Conservation (phyloP, 2,329 filamentous ascomycete genomes). For the Xylariaceae sp. region DNA sequence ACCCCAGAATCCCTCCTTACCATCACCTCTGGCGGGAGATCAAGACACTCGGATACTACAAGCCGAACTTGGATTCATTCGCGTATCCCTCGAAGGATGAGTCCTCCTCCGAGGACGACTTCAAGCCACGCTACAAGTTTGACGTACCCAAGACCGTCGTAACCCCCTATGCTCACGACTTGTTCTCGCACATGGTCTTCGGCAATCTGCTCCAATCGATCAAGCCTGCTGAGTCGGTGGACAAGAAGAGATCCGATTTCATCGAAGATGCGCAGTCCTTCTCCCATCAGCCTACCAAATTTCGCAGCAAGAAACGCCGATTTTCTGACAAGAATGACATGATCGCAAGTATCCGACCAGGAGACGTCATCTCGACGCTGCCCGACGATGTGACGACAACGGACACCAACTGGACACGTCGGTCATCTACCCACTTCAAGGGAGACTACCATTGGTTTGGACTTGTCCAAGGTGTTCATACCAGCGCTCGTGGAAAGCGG, state of each 20-base stretch:
- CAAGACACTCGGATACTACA: constrained; percentile 35
- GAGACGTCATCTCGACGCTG: constrained; percentile 46
- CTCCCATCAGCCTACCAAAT: not conserved
- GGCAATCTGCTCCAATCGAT: constrained; percentile 43
- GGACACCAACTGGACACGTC: constrained; percentile 52
- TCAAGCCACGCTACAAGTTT: not conserved
- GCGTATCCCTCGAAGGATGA: constrained; percentile 6
- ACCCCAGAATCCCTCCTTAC: constrained; percentile 23
- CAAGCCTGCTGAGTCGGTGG: constrained; percentile 26
- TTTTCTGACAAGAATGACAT: constrained; percentile 18
- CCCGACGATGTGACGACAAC: constrained; percentile 44
- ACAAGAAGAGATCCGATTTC: constrained; percentile 30
- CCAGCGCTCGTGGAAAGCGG: constrained; percentile 31
- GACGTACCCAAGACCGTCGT: constrained; percentile 51
- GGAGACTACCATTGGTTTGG: constrained; percentile 61
- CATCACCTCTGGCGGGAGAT: constrained; percentile 54
- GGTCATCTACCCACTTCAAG: constrained; percentile 38
- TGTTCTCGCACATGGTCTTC: constrained; percentile 61
- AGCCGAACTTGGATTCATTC: constrained; percentile 21
- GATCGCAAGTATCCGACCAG: constrained; percentile 36
- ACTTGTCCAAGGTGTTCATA: constrained; percentile 56
- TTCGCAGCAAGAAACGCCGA: constrained; percentile 3
- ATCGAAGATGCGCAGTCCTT: constrained; percentile 19
- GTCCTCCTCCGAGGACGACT: not conserved
- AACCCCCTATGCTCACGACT: constrained; percentile 61